phyloP scores from a whole-genome alignment of 2,329 filamentous ascomycete species.

The Fusarium albosuccineum region DNA sequence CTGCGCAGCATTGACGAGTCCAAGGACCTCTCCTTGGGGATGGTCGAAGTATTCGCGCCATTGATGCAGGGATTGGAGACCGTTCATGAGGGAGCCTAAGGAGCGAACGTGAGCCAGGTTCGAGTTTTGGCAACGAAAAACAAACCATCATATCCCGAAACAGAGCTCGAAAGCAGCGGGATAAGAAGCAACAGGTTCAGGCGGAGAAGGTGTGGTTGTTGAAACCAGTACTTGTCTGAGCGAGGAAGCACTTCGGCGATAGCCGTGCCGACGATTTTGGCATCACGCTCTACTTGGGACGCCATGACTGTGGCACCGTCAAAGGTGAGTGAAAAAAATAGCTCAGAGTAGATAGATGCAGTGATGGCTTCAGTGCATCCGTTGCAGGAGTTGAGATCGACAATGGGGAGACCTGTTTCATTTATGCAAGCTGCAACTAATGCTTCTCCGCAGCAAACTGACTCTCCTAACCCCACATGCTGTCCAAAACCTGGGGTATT shows the following conservation, averaged over 20 bases:
- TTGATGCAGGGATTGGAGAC: slow-evolving; percentile 54
- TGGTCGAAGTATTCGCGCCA: slow-evolving; percentile 56
- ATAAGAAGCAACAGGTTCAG: slow-evolving; percentile 60
- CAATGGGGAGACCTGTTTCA: background rate
- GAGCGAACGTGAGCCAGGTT: slow-evolving; percentile 2
- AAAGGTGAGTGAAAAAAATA: slow-evolving; percentile 3
- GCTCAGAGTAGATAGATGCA: background rate
- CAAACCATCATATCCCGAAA: slow-evolving; percentile 59
- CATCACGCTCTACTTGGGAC: slow-evolving; percentile 35
- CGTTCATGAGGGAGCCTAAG: slow-evolving; percentile 54
- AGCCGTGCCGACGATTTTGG: slow-evolving; percentile 47
- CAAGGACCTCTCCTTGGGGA: slow-evolving; percentile 47
- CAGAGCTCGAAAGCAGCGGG: slow-evolving; percentile 57
- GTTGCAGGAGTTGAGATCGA: background rate
- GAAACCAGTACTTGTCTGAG: slow-evolving; percentile 58
- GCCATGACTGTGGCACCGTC: slow-evolving; percentile 30
- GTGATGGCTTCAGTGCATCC: background rate
- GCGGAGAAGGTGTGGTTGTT: slow-evolving; percentile 56
- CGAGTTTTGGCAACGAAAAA: background rate
- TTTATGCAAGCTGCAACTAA: slow-evolving; percentile 12
- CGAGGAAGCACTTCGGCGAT: slow-evolving; percentile 54
- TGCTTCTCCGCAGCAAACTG: background rate
- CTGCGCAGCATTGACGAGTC: slow-evolving; percentile 50
- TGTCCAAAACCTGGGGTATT: slow-evolving; percentile 9
- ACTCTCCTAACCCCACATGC: background rate